Percentiles rank a stretch among this genome's conserved stretches.
phyloP scores from a whole-genome alignment of 306 rosid genomes.

The Rosa multiflora region DNA sequence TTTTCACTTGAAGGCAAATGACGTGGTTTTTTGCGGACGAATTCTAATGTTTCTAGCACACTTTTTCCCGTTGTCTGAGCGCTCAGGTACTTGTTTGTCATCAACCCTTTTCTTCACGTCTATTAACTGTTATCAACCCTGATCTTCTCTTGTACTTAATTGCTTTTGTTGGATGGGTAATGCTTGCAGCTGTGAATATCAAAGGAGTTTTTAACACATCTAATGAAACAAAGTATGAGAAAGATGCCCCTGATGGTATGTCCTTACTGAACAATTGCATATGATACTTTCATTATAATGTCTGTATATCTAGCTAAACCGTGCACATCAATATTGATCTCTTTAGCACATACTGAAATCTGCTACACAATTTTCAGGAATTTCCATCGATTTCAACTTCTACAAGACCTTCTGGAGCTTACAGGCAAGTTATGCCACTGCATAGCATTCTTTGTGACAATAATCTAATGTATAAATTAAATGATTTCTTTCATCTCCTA shows the following conservation, averaged over 20 bases:
- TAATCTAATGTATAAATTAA: neutral
- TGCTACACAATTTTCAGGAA: slow-evolving; percentile 53
- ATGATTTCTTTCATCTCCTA: neutral
- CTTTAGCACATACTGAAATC: slow-evolving; percentile 20
- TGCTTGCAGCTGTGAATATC: slow-evolving; percentile 79
- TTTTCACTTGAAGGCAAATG: slow-evolving; percentile 66
- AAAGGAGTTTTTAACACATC: slow-evolving; percentile 99
- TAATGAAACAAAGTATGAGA: slow-evolving; percentile 92
- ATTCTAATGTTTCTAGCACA: slow-evolving; percentile 97
- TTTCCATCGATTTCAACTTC: slow-evolving; percentile 96
- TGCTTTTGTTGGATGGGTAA: slow-evolving; percentile 24
- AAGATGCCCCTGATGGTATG: slow-evolving; percentile 81
- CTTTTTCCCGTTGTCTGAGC: slow-evolving; percentile 93
- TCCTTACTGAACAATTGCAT: slow-evolving; percentile 19
- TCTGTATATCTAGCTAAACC: slow-evolving; percentile 1
- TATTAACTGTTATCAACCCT: slow-evolving; percentile 13
- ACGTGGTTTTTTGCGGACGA: slow-evolving; percentile 95
- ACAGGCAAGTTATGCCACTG: slow-evolving; percentile 53
- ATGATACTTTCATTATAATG: slow-evolving; percentile 6
- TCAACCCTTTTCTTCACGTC: slow-evolving; percentile 17
- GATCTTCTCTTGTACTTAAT: slow-evolving; percentile 9
- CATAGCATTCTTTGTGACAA: slow-evolving; percentile 16
- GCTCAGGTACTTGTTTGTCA: slow-evolving; percentile 59
- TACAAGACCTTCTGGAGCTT: slow-evolving; percentile 98
- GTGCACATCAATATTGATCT: neutral